Percentiles rank a stretch among this genome's conserved stretches.
Evolutionary conservation across 495 filamentous ascomycete genomes (phyloP).

Genomic region (Xylaria scruposa): DNA sequence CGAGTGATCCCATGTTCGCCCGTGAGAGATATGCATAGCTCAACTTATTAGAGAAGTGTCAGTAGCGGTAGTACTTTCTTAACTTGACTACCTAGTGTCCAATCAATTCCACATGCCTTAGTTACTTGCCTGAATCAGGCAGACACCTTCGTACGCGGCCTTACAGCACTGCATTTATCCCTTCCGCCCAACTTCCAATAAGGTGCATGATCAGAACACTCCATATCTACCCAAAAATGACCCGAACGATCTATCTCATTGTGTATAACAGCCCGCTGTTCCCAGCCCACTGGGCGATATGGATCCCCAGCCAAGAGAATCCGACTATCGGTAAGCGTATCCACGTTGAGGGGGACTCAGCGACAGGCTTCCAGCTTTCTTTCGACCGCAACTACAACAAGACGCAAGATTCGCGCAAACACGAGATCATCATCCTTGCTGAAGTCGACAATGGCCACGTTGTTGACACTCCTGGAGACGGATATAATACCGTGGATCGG

Average conservation of each 20-base stretch:
- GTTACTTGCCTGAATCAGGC: background rate
- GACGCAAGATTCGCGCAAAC: conserved; percentile 3
- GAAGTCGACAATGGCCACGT: background rate
- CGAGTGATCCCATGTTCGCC: background rate
- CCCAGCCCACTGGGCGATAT: conserved; percentile 20
- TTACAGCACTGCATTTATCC: background rate
- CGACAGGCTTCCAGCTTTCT: conserved; percentile 14
- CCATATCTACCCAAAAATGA: background rate
- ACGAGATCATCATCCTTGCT: background rate
- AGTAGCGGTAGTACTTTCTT: background rate
- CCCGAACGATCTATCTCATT: conserved; percentile 26
- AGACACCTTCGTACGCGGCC: background rate
- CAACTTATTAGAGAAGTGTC: background rate
- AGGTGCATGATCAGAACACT: background rate
- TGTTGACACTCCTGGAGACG: background rate
- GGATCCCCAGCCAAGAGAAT: background rate
- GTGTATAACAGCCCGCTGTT: conserved; percentile 24
- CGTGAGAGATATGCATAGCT: background rate
- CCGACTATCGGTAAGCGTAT: conserved; percentile 13
- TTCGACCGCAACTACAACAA: conserved; percentile 19
- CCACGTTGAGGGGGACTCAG: conserved; percentile 15
- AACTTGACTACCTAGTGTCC: background rate
- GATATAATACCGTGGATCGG: background rate
- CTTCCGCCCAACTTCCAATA: background rate
- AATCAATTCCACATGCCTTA: background rate